Conservation (phyloP, 306 rosid genomes). For the Canavalia ensiformis region DNA sequence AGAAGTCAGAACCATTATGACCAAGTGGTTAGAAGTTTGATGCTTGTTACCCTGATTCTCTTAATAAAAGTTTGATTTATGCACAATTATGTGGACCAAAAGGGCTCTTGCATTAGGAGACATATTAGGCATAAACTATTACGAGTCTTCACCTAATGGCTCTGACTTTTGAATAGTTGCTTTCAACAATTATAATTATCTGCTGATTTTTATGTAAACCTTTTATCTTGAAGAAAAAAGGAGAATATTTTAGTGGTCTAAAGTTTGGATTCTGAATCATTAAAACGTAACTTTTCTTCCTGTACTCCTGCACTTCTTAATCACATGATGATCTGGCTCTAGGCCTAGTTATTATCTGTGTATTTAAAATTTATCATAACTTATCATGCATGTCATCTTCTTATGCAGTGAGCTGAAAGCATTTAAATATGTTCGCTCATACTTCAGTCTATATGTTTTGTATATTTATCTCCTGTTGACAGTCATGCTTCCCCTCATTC, state of each 20-base stretch:
- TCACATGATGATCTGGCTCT: conserved; percentile 35
- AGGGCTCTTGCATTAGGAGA: neutral
- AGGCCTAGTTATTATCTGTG: conserved; percentile 18
- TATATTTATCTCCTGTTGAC: conserved; percentile 27
- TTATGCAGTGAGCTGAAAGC: conserved; percentile 21
- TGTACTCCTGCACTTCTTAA: conserved; percentile 11
- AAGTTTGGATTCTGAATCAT: neutral
- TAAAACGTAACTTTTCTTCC: conserved; percentile 8
- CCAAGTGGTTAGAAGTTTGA: no score
- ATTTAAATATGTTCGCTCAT: conserved; percentile 28
- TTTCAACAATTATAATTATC: conserved; percentile 7
- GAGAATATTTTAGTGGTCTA: conserved; percentile 6
- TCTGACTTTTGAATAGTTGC: conserved; percentile 6
- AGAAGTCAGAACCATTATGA: no score
- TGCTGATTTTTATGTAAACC: neutral
- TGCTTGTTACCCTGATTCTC: neutral
- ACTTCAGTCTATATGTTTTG: conserved; percentile 16
- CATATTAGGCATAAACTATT: neutral
- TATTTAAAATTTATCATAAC: conserved; percentile 27
- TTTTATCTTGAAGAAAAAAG: neutral
- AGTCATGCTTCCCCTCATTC: conserved; percentile 7
- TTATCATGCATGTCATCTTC: conserved; percentile 28
- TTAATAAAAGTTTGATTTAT: neutral
- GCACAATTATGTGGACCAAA: neutral
- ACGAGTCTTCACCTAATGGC: neutral